These are phyloP conservation scores for Leptographium flavum DNA, from an alignment of 2,329 filamentous ascomycete species.

Conservation along the genomic window DNA sequence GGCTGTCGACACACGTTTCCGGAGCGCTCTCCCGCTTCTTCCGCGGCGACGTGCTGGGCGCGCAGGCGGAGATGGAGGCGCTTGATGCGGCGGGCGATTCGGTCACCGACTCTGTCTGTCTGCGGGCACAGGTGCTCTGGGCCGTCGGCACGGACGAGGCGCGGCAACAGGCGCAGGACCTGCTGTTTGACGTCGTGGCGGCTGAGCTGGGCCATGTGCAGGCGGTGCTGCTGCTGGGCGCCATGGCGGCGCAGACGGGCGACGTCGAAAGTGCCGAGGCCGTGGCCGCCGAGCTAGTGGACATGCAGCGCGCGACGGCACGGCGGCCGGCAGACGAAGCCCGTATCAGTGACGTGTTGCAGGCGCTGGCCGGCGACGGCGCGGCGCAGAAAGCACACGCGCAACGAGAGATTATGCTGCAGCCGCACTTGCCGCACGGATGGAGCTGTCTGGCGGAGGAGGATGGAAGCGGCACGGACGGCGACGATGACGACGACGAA, in stretches of 20 bases:
- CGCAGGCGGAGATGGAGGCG: constrained; percentile 65
- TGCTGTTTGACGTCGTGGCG: constrained; percentile 70
- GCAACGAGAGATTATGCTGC: constrained; percentile 64
- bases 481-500: constrained; percentile 12
- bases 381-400: constrained; percentile 45
- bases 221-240: constrained; percentile 67
- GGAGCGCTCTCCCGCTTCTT: constrained; percentile 75
- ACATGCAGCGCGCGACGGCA: constrained; percentile 47
- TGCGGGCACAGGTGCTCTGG: constrained; percentile 87
- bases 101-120: constrained; percentile 68
- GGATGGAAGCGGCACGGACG: constrained; percentile 21
- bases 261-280: constrained; percentile 70
- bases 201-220: constrained; percentile 60
- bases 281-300: constrained; percentile 62
- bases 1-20: constrained; percentile 75
- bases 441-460: constrained; percentile 57
- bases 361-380: constrained; percentile 50
- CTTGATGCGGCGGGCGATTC: constrained; percentile 59
- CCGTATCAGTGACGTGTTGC: constrained; percentile 59
- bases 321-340: constrained; percentile 36
- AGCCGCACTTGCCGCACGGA: constrained; percentile 63
- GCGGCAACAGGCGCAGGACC: constrained; percentile 59
- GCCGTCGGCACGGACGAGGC: constrained; percentile 66
- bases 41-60: constrained; percentile 46
- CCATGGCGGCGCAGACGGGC: constrained; percentile 67